Conservation (phyloP, 371 early-diverging fungal species). For the Apophysomyces trapeziformis region DNA sequence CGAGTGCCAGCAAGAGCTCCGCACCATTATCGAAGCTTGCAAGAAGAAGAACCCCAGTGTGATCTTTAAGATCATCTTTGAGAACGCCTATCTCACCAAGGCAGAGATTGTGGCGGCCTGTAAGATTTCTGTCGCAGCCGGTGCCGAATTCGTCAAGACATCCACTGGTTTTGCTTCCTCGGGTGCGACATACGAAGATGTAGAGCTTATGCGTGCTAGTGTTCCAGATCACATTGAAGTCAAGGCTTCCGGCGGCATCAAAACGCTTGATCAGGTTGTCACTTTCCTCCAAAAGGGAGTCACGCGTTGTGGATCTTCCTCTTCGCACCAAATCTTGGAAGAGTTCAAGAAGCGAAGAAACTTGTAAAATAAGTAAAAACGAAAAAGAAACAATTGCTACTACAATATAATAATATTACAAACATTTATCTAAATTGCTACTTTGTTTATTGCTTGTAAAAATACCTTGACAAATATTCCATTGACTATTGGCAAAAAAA, state of each 20-base stretch:
- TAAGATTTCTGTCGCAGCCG: slow-evolving; percentile 52
- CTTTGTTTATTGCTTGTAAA: no score
- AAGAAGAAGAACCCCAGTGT: slow-evolving; percentile 49
- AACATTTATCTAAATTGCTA: no score
- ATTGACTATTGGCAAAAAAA: no score
- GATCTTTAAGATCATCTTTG: slow-evolving; percentile 69
- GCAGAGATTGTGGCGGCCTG: slow-evolving; percentile 64
- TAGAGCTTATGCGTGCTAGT: slow-evolving; percentile 58
- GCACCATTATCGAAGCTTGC: slow-evolving; percentile 41
- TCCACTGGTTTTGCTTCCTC: slow-evolving; percentile 68
- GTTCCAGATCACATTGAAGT: slow-evolving; percentile 54
- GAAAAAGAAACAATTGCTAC: not conserved
- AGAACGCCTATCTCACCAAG: slow-evolving; percentile 63
- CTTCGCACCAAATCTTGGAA: slow-evolving; percentile 62
- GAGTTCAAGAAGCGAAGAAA: slow-evolving; percentile 48
- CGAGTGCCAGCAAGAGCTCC: slow-evolving; percentile 57
- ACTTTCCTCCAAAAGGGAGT: slow-evolving; percentile 62
- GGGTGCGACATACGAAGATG: slow-evolving; percentile 61
- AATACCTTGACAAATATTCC: no score
- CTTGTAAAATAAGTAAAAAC: slow-evolving; percentile 1
- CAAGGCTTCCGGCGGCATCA: slow-evolving; percentile 72
- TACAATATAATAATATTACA: not conserved
- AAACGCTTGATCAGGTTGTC: slow-evolving; percentile 63
- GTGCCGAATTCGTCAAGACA: slow-evolving; percentile 73
- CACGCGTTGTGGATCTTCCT: slow-evolving; percentile 67